Base-by-base conservation (phyloP, 345 rosid genomes). In the Eucalyptus marginata region DNA sequence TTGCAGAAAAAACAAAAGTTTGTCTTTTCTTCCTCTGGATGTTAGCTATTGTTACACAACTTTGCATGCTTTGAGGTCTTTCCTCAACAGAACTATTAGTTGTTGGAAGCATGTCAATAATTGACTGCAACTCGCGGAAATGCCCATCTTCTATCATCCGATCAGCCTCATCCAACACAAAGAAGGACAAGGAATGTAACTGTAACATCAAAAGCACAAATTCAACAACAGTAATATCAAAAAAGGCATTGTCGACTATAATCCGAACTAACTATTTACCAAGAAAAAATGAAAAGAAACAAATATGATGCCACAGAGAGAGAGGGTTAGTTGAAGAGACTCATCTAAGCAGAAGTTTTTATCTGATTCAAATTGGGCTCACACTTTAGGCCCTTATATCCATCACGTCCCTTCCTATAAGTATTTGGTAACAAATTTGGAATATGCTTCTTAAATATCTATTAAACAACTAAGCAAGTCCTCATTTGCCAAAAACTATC, bases 161-260 rank as follows among this genome's bases (percentile, higher is more conserved):
- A 90, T 97, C 99, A 89, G 99, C 99, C 94, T 96, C 99, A 91
- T 98, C 99, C 95, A 98, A 92, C 91, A 96, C 99, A 91, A 97
- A 98, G 93, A 98, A 98, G 44, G 99, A 98, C 88, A 98, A 91
- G 17, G 94, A 95, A 93, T 96, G 99, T 87, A 98, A 89, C 99
- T 98, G 98, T 92, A 93, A 89, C 31, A 81, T 44, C 33, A 59
- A 83, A 58, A 86, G 59, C 36, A 86, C 43, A 12, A 46, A 49
- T 31, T 86, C 43, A 86, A 46, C 7, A 33, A 54, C 43, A n/a
- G 62, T n/a, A 86, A n/a, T 51, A 49, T 54, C 24, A 29, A 52
- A 86, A 49, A 33, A 86, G 20, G 59, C 18, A 11, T 11, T 27
- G 36, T 86, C 5, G 36, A 49, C 54, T 50, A 49, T 50, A 29